Evolutionary conservation across 352 stramenopile genomes (phyloP).

Genomic region (Phytophthora pluvialis): DNA sequence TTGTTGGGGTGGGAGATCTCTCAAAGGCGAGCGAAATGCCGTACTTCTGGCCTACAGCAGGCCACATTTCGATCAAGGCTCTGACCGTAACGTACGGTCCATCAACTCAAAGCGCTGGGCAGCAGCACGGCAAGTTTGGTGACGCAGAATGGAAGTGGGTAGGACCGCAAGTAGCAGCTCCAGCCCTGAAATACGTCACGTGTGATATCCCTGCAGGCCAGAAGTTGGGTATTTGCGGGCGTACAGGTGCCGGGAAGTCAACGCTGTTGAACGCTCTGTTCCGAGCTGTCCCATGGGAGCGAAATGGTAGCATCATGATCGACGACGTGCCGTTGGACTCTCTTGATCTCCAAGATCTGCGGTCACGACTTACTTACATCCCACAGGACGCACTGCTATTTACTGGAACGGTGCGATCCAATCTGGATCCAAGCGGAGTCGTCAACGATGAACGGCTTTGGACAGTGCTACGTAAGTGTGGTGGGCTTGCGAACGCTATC

Average conservation of each 20-base stretch:
- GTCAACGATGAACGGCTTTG: slow-evolving; percentile 65
- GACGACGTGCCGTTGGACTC: slow-evolving; percentile 72
- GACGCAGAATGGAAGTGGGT: slow-evolving; percentile 33
- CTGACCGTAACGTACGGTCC: slow-evolving; percentile 51
- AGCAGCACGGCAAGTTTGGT: slow-evolving; percentile 17
- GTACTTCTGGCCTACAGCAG: slow-evolving; percentile 46
- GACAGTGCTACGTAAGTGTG: slow-evolving; percentile 55
- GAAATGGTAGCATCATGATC: slow-evolving; percentile 64
- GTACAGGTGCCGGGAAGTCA: slow-evolving; percentile 92
- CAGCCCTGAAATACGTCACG: slow-evolving; percentile 52
- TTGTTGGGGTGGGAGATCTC: slow-evolving; percentile 15
- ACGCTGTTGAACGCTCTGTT: slow-evolving; percentile 88
- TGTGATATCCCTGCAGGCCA: slow-evolving; percentile 59
- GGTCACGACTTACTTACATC: slow-evolving; percentile 79
- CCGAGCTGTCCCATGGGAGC: slow-evolving; percentile 60
- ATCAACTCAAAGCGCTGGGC: neutral
- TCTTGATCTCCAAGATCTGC: slow-evolving; percentile 69
- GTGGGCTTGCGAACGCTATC: slow-evolving; percentile 50
- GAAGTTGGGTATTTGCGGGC: slow-evolving; percentile 86
- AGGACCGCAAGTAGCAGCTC: slow-evolving; percentile 23
- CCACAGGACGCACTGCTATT: slow-evolving; percentile 89
- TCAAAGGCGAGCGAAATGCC: slow-evolving; percentile 18
- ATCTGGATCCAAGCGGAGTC: slow-evolving; percentile 72
- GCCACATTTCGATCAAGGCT: slow-evolving; percentile 56
- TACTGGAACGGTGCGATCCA: slow-evolving; percentile 79